phyloP scores from a whole-genome alignment of 2,329 filamentous ascomycete species.

The Claviceps sorghi region DNA sequence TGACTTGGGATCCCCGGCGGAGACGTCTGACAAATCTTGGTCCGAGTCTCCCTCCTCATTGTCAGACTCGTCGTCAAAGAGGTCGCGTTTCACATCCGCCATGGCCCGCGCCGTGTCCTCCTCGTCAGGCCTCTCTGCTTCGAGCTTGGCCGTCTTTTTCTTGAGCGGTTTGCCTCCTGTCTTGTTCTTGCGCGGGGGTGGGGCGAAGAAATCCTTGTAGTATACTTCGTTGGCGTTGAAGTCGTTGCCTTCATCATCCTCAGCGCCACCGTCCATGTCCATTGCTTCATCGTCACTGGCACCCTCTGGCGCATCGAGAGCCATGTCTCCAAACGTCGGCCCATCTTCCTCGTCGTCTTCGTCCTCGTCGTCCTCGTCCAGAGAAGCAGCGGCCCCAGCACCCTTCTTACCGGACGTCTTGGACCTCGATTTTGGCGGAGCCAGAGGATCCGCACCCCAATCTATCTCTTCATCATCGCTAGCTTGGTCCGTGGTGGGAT shows the following conservation, averaged over 20 bases:
- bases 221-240: slow-evolving; percentile 75
- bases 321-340: slow-evolving; percentile 70
- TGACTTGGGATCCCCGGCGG: slow-evolving; percentile 56
- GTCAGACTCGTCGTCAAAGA: slow-evolving; percentile 69
- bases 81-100: slow-evolving; percentile 70
- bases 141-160: slow-evolving; percentile 25
- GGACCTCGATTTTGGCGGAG: slow-evolving; percentile 17
- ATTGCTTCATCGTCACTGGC: slow-evolving; percentile 48
- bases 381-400: slow-evolving; percentile 10
- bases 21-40: slow-evolving; percentile 49
- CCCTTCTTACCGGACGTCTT: slow-evolving; percentile 19
- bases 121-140: slow-evolving; percentile 35
- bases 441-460: slow-evolving; percentile 67
- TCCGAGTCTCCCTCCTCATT: slow-evolving; percentile 50
- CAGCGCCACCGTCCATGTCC: slow-evolving; percentile 26
- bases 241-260: slow-evolving; percentile 42
- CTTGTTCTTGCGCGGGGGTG: slow-evolving; percentile 59
- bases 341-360: slow-evolving; percentile 61
- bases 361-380: slow-evolving; percentile 28
- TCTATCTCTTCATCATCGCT: slow-evolving; percentile 80
- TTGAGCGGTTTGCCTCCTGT: slow-evolving; percentile 24
- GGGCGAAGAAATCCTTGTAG: slow-evolving; percentile 89
- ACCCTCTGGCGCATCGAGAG: slow-evolving; percentile 59
- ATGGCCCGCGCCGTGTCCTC: slow-evolving; percentile 70
- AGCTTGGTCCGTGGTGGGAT: slow-evolving; percentile 56